A percentile compares a stretch with the other conserved stretches of the same genome.
Conservation (phyloP, 2,329 filamentous ascomycete genomes). For the Ceratocystiopsis minuta region DNA sequence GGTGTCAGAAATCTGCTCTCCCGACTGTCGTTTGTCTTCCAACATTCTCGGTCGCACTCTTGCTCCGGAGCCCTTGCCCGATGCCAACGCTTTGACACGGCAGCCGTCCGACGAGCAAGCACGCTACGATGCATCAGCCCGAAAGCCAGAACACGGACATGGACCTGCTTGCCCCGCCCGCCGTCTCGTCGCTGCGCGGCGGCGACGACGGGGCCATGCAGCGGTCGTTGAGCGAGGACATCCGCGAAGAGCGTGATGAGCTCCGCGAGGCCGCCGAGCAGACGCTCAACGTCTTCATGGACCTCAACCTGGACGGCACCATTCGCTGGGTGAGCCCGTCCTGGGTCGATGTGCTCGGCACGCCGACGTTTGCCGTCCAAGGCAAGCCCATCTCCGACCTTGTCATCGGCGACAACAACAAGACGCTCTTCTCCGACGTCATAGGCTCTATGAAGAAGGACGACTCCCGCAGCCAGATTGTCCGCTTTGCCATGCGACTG, state of each 20-base stretch:
- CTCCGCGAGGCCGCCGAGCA: conserved; percentile 90
- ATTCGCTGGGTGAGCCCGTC: conserved; percentile 95
- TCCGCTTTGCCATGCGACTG: conserved; percentile 59
- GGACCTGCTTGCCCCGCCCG: conserved; percentile 31
- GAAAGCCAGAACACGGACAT: conserved; percentile 5
- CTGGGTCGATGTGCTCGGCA: conserved; percentile 86
- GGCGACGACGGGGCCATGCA: conserved; percentile 36
- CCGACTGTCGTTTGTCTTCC: too few species aligned
- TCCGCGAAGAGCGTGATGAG: conserved; percentile 83
- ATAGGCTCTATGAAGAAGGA: conserved; percentile 82
- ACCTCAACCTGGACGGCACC: conserved; percentile 75
- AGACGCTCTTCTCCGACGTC: conserved; percentile 61
- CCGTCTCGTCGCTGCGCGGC: conserved; percentile 32
- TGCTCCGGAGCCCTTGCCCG: neutral
- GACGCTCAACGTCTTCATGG: conserved; percentile 89
- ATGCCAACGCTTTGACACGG: neutral
- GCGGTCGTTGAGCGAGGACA: conserved; percentile 65
- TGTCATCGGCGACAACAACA: conserved; percentile 53
- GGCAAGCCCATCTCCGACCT: conserved; percentile 66
- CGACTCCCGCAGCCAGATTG: conserved; percentile 79
- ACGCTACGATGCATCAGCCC: conserved; percentile 23
- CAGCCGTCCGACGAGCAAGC: neutral
- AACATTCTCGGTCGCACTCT: too few species aligned
- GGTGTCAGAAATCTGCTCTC: too few species aligned
- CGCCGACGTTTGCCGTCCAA: conserved; percentile 50